Evolutionary conservation across 2,329 filamentous ascomycete species (phyloP).

Genomic region (Plenodomus biglobosus): DNA sequence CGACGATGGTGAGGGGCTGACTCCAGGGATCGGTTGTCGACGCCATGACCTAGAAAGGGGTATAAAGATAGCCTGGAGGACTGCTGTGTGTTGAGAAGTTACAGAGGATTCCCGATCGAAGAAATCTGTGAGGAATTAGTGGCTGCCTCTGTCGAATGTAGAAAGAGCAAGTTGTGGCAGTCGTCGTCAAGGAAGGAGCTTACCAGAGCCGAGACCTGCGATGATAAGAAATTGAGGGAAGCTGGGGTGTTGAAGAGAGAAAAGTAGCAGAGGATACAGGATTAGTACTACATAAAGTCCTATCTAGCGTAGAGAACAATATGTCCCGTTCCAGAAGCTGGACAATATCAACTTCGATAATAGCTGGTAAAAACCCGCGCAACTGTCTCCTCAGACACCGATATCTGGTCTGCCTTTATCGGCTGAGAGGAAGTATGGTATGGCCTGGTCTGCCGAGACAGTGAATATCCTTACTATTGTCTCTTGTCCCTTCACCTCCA

Average conservation of each 20-base stretch:
- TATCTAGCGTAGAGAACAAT: neutral
- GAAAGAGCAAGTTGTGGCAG: conserved; percentile 1
- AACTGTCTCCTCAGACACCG: neutral
- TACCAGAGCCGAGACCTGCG: neutral
- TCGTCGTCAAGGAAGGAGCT: conserved; percentile 1
- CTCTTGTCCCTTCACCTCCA: conserved; percentile 13
- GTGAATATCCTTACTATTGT: conserved; percentile 25
- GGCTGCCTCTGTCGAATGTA: neutral
- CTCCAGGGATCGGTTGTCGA: conserved; percentile 48
- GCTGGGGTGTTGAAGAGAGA: conserved; percentile 3
- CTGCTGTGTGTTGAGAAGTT: neutral
- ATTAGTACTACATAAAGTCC: neutral
- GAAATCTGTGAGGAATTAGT: neutral
- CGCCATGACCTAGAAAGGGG: neutral
- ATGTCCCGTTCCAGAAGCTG: neutral
- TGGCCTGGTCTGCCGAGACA: conserved; percentile 8
- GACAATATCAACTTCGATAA: conserved; percentile 11
- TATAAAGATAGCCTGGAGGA: neutral
- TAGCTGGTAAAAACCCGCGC: neutral
- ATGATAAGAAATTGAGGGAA: conserved; percentile 1
- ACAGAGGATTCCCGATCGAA: neutral
- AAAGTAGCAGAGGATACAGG: conserved; percentile 1
- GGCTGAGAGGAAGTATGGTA: neutral
- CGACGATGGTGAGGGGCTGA: conserved; percentile 54
- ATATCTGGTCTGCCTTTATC: conserved; percentile 9